Conservation (phyloP, 2,329 filamentous ascomycete species). For the Pestalotiopsis sp. region DNA sequence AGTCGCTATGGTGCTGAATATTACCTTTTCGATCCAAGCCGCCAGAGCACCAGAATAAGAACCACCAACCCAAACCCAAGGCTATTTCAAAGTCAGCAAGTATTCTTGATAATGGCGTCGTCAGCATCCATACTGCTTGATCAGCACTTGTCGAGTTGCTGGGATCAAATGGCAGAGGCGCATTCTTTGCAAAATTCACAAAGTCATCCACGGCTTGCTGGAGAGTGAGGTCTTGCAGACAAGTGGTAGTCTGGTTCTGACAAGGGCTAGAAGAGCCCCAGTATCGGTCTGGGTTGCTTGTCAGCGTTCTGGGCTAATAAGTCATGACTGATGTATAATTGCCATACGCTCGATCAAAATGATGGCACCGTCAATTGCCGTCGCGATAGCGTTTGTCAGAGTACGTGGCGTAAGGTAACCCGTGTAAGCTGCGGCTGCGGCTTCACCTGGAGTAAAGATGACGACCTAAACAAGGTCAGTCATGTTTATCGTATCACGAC, state of each 20-base stretch:
- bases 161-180: conserved; percentile 55
- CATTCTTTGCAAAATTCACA: conserved; percentile 55
- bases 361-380: conserved; percentile 55
- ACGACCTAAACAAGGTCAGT: conserved; percentile 38
- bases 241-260: conserved; percentile 50
- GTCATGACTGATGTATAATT: background rate
- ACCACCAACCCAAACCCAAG: conserved; percentile 60
- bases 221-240: conserved; percentile 56
- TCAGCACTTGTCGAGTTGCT: conserved; percentile 50
- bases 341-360: conserved; percentile 55
- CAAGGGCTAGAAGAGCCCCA: conserved; percentile 62
- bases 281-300: conserved; percentile 48
- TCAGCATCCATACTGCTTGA: conserved; percentile 37
- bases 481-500: background rate
- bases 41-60: conserved; percentile 60
- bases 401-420: conserved; percentile 54
- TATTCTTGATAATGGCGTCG: background rate
- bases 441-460: conserved; percentile 57
- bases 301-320: background rate
- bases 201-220: conserved; percentile 57
- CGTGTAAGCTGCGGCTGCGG: conserved; percentile 46
- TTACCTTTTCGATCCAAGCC: conserved; percentile 53
- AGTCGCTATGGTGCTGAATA: background rate
- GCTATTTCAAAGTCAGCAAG: conserved; percentile 31
- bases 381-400: conserved; percentile 52